Evolutionary conservation across 2,329 filamentous ascomycete genomes (phyloP), one percentile per base, ranked within the genome.

Genomic region (Byssothecium circinans): DNA sequence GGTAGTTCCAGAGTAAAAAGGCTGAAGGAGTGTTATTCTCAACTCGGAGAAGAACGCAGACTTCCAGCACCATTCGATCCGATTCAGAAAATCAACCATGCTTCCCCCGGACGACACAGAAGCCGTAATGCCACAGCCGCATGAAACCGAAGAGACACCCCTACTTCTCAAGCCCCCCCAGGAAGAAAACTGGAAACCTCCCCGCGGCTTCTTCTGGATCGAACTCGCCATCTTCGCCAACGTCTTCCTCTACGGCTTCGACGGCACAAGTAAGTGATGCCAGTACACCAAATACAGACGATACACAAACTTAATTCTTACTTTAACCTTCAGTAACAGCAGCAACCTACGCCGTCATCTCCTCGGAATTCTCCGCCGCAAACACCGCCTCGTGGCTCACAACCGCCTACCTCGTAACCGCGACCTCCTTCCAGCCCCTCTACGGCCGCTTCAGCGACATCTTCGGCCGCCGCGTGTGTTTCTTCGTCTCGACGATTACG

Each of bases 221-320:
- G 57, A 62, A 35, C 18, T 54, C 8, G 75, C 82, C 23, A 83
- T 86, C 57, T 83, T 85, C 73, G 76, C 78, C 35, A 86, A 85
- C 51, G 82, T 86, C 6, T 86, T 86, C 49, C 75, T 86, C 8
- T 80, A 80, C 20, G 82, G 81, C 2, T 75, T 75, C 49, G 73
- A 76, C 41, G 67, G 70, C 12, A 76, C 74, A 1, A 73, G n/a
- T n/a, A n/a, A n/a, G n/a, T n/a, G n/a, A n/a, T n/a, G n/a, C n/a
- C n/a, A n/a, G n/a, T n/a, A n/a, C n/a, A n/a, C n/a, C n/a, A n/a
- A n/a, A n/a, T n/a, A n/a, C n/a, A n/a, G n/a, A n/a, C n/a, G n/a
- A n/a, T n/a, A n/a, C n/a, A n/a, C n/a, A n/a, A n/a, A n/a, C n/a
- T n/a, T n/a, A n/a, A n/a, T n/a, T n/a, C n/a, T n/a, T n/a, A n/a